Conservation (phyloP, 108 stramenopile genomes). For the Cyclostephanos tholiformis region DNA sequence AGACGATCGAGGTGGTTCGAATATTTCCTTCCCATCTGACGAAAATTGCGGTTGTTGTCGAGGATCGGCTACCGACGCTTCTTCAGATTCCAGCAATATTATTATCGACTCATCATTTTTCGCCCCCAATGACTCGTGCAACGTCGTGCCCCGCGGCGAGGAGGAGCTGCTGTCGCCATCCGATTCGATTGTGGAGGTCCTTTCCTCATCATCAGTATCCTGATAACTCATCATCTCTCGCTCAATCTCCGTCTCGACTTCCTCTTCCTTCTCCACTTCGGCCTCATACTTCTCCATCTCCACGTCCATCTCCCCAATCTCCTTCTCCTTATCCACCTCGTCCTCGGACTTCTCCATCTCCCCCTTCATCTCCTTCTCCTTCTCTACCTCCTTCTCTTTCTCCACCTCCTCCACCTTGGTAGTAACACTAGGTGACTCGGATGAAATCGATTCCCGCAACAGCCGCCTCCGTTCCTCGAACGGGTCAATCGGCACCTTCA, state of each 20-base stretch:
- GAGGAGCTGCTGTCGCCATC: not conserved
- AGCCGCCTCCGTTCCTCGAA: no score
- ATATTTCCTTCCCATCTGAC: constrained; percentile 29
- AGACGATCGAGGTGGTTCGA: not conserved
- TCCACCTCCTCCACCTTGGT: not conserved
- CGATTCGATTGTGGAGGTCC: not conserved
- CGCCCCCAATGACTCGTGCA: not conserved
- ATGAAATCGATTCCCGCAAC: not conserved
- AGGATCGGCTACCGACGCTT: not conserved
- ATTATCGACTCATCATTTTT: not conserved
- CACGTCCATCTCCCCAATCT: not conserved
- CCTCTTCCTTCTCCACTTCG: not conserved
- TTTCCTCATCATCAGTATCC: not conserved
- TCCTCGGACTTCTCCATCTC: no score
- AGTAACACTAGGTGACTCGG: not conserved
- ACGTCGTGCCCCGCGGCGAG: not conserved
- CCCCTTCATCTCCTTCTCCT: no score
- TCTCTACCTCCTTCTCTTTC: not conserved
- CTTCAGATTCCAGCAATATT: not conserved
- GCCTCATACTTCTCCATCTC: not conserved
- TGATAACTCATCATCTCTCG: no score
- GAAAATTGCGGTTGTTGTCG: constrained; percentile 3
- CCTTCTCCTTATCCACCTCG: not conserved
- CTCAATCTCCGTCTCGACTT: not conserved
- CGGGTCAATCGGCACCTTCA: not conserved